These are phyloP conservation scores for Lichina pygmaea DNA, from an alignment of 495 filamentous ascomycete genomes.

Conservation along the genomic window DNA sequence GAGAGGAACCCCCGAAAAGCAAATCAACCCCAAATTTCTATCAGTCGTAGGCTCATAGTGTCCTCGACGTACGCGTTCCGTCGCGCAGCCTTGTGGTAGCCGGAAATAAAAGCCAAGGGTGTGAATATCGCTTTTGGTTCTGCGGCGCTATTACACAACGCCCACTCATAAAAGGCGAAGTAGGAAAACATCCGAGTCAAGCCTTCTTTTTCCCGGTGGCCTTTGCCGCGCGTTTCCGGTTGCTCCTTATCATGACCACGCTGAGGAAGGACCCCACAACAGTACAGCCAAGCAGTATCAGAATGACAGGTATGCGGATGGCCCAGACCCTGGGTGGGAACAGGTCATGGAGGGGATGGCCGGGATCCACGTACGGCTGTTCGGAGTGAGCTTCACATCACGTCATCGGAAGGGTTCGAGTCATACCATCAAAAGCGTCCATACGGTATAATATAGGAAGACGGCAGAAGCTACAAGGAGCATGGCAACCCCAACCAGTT, in stretches of 20 bases:
- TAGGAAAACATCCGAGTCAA: slow-evolving; percentile 11
- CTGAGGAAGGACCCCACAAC: slow-evolving; percentile 91
- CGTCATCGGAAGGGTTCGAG: not conserved
- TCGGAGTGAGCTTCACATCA: slow-evolving; percentile 1
- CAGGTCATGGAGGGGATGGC: slow-evolving; percentile 76
- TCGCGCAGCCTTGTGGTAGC: no score
- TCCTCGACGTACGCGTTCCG: no score
- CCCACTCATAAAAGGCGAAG: no score
- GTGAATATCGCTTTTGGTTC: no score
- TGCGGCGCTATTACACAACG: no score
- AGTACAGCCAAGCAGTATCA: slow-evolving; percentile 70
- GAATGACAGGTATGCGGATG: slow-evolving; percentile 91
- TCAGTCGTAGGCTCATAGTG: no score
- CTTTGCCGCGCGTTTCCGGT: slow-evolving; percentile 30
- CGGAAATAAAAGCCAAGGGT: no score
- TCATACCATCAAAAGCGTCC: slow-evolving; percentile 86
- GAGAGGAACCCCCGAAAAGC: no score
- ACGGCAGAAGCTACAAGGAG: slow-evolving; percentile 81
- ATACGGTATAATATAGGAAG: slow-evolving; percentile 96
- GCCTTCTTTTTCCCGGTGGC: slow-evolving; percentile 50
- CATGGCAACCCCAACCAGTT: slow-evolving; percentile 90
- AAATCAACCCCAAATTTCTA: no score
- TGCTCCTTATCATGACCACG: slow-evolving; percentile 97
- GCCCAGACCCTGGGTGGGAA: slow-evolving; percentile 98
- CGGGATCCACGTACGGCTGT: slow-evolving; percentile 87